Evolutionary conservation across 1,284 basidiomycete species (phyloP).

Genomic region (Stygiomarasmius scandens): DNA sequence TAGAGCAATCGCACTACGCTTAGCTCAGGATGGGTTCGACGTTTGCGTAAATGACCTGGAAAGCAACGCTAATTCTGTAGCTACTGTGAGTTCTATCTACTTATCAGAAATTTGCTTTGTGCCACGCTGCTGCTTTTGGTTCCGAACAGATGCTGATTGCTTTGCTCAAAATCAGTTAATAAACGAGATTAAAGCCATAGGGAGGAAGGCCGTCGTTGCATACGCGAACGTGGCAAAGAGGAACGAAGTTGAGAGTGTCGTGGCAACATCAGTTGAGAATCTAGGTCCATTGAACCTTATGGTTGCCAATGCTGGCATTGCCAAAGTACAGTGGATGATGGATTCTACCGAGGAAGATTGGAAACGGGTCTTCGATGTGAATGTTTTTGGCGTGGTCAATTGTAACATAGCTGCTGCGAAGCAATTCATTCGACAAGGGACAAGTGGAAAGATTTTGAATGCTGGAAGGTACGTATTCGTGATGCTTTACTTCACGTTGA

Average conservation of each 20-base stretch:
- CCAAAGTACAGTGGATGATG: slow-evolving; percentile 10
- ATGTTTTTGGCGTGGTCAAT: slow-evolving; percentile 14
- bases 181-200: slow-evolving; percentile 10
- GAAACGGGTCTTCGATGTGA: slow-evolving; percentile 10
- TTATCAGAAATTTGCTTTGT: not conserved
- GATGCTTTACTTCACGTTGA: not conserved
- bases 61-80: slow-evolving; percentile 19
- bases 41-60: slow-evolving; percentile 15
- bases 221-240: slow-evolving; percentile 8
- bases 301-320: slow-evolving; percentile 17
- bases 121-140: not conserved
- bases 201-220: slow-evolving; percentile 10
- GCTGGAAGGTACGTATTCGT: slow-evolving; percentile 16
- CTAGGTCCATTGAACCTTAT: slow-evolving; percentile 15
- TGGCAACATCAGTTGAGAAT: slow-evolving; percentile 11
- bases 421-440: slow-evolving; percentile 18
- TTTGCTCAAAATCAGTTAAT: slow-evolving; percentile 7
- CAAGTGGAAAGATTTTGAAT: slow-evolving; percentile 15
- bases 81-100: slow-evolving; percentile 7
- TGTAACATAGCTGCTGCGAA: slow-evolving; percentile 12
- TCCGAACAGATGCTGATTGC: not conserved
- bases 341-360: slow-evolving; percentile 12
- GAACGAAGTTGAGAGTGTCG: slow-evolving; percentile 5
- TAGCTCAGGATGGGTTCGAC: slow-evolving; percentile 15
- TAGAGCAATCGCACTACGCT: slow-evolving; percentile 11